A percentile compares a stretch with the other conserved stretches of the same genome.
Conservation (phyloP, 768 basidiomycete genomes). For the Trametes coccinea region DNA sequence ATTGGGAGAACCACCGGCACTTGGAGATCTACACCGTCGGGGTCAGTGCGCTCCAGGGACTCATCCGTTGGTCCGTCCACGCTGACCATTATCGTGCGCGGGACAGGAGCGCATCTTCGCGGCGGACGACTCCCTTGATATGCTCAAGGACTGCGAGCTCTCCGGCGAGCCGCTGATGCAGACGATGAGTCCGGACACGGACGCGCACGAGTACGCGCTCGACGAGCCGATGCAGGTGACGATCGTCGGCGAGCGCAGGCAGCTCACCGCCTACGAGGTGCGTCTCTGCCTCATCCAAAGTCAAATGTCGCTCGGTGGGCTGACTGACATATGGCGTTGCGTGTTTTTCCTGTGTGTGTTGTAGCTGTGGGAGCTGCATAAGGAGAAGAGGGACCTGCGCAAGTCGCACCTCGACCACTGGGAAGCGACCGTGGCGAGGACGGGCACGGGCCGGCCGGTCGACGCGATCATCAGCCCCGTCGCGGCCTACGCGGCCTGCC, state of each 20-base stretch:
- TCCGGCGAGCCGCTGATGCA: constrained; percentile 47
- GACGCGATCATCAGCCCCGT: constrained; percentile 53
- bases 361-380: constrained; percentile 50
- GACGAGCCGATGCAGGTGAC: constrained; percentile 46
- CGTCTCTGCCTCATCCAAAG: too few species aligned
- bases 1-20: constrained; percentile 65
- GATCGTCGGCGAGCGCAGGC: constrained; percentile 41
- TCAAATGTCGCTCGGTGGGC: background rate
- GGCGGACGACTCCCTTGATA: constrained; percentile 46
- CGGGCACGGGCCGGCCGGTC: constrained; percentile 50
- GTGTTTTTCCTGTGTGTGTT: background rate
- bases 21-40: constrained; percentile 40
- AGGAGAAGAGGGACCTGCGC: constrained; percentile 40
- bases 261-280: constrained; percentile 25
- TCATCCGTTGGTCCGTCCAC: background rate
- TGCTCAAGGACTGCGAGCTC: constrained; percentile 34
- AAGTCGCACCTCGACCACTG: constrained; percentile 51
- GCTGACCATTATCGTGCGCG: background rate
- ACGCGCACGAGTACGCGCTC: constrained; percentile 40
- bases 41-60: constrained; percentile 17
- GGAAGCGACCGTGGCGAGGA: constrained; percentile 44
- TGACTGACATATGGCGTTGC: constrained; percentile 12
- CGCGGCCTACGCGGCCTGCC: constrained; percentile 44
- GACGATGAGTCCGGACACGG: constrained; percentile 38
- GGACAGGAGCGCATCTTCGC: constrained; percentile 38